Conservation (phyloP, 148 eudicot genomes). For the Vaccinium darrowii region DNA sequence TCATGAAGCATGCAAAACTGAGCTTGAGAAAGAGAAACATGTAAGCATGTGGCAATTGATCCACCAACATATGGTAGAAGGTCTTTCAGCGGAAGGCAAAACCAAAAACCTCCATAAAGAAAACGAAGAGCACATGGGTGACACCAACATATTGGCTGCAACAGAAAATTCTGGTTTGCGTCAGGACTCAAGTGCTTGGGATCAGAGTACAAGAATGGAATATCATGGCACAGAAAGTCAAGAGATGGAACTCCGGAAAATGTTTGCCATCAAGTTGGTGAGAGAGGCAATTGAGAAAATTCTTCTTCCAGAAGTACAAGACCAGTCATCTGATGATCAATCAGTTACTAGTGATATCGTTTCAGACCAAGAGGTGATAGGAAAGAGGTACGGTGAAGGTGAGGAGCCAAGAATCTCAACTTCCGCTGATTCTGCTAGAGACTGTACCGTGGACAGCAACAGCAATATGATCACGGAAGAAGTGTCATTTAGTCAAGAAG, state of each 20-base stretch:
- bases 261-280: constrained; percentile 73
- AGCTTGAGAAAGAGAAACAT: constrained; percentile 44
- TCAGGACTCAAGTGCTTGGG: constrained; percentile 16
- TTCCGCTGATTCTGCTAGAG: constrained; percentile 23
- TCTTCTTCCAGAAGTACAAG: constrained; percentile 72
- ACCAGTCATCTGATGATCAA: constrained; percentile 42
- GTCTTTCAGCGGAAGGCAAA: constrained; percentile 43
- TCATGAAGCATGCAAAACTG: background rate
- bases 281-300: constrained; percentile 77
- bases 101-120: constrained; percentile 29
- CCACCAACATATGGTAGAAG: constrained; percentile 66
- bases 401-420: constrained; percentile 17
- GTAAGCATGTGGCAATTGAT: constrained; percentile 85
- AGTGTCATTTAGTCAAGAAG: constrained; percentile 25
- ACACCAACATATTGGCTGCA: constrained; percentile 19
- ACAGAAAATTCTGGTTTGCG: constrained; percentile 21
- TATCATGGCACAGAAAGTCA: constrained; percentile 31
- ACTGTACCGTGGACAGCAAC: constrained; percentile 13
- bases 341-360: constrained; percentile 34
- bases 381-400: constrained; percentile 26
- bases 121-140: constrained; percentile 25
- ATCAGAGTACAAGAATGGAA: constrained; percentile 16
- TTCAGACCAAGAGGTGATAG: constrained; percentile 23
- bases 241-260: constrained; percentile 53
- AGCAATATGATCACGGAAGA: constrained; percentile 18